Base-by-base conservation (phyloP, 768 basidiomycete genomes). In the Mycena olivaceomarginata region DNA sequence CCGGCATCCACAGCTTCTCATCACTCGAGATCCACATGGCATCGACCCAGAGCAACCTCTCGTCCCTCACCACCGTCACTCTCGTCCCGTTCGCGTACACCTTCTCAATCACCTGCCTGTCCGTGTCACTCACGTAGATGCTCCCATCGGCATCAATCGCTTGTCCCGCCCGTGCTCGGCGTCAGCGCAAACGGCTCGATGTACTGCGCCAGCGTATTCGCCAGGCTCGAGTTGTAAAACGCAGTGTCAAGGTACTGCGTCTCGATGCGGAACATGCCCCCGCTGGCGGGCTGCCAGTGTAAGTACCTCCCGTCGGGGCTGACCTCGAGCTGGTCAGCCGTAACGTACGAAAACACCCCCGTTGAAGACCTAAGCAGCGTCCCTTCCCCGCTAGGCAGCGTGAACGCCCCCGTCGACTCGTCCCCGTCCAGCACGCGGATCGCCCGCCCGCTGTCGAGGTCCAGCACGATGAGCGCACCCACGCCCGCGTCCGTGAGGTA, bases 161-260 rank as follows among this genome's bases (percentile, higher is more conserved):
- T 41, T 41, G 63, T 65, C 41, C 63, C 63, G 63, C 63, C 63
- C 39, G 63, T 65, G 63, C 63, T 65, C 63, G 63, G 63, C 22
- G 63, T 65, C 63, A 65, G 63, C 63, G 63, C 63, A 65, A 65
- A 65, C 63, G 63, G 63, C 63, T 65, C 63, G 40, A 65, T 41
- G 63, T 65, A 65, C 63, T 65, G 63, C 63, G 63, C 63, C 63
- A 65, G 63, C 63, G 63, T 65, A 65, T 65, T 65, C 41, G 63
- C 63, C 63, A 65, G 63, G 63, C 63, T 65, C 63, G 63, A 65
- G 63, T 65, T 65, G 63, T 65, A 65, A 65, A 65, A 65, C 63
- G 63, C 63, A 65, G 63, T 41, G 63, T 65, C 63, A n/a, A 65
- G 63, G 63, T 65, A 65, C 63, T 65, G 63, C 63, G 63, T 65